Percentiles rank a stretch among this genome's conserved stretches.
phyloP scores from a whole-genome alignment of 108 stramenopile species.

The Poteriospumella lacustris region DNA sequence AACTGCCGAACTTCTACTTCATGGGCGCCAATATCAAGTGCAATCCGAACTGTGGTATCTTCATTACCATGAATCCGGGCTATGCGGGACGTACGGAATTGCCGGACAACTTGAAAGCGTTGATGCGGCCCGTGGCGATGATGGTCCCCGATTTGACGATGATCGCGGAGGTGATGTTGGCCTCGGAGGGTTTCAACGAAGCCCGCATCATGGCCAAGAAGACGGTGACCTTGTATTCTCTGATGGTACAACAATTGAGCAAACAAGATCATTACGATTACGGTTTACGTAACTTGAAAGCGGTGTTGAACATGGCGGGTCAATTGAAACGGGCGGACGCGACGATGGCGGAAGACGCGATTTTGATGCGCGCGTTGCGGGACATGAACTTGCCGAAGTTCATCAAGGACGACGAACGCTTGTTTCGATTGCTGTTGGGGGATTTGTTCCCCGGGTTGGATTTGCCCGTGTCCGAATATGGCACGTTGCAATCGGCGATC shows the following conservation, averaged over 20 bases:
- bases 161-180: conserved; percentile 68
- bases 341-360: conserved; percentile 55
- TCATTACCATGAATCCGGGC: conserved; percentile 71
- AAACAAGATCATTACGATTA: conserved; percentile 72
- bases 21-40: conserved; percentile 58
- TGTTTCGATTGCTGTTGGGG: conserved; percentile 61
- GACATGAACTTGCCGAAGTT: conserved; percentile 75
- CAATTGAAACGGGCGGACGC: conserved; percentile 60
- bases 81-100: conserved; percentile 66
- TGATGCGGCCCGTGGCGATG: conserved; percentile 67
- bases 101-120: conserved; percentile 62
- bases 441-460: conserved; percentile 63
- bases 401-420: conserved; percentile 64
- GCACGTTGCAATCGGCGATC: conserved; percentile 41
- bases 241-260: conserved; percentile 66
- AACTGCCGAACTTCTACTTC: conserved; percentile 47
- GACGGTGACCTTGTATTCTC: conserved; percentile 60
- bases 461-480: conserved; percentile 54
- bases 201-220: conserved; percentile 61
- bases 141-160: conserved; percentile 66
- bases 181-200: conserved; percentile 62
- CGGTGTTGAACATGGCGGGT: conserved; percentile 66
- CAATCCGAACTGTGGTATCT: conserved; percentile 58
- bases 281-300: conserved; percentile 61
- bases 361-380: conserved; percentile 62